Evolutionary conservation across 805 yeast species (phyloP), one percentile per base, ranked within the genome.

Genomic region (Wickerhamiella occidentalis): DNA sequence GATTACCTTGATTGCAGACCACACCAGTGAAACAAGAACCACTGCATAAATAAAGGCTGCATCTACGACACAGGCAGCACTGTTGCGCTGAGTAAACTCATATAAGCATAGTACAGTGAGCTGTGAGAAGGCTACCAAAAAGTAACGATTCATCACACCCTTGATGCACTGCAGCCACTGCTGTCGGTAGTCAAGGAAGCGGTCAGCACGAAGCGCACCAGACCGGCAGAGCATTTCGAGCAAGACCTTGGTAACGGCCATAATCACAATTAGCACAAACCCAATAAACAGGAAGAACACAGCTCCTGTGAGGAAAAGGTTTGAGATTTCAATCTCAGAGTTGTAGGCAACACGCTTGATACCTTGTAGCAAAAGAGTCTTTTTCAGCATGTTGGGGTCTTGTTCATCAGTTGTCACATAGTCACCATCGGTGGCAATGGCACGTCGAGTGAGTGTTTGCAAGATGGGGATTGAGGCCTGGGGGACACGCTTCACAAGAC

Each of bases 281-380:
- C 80, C 65, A 78, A 82, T 57, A 65, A 92, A 82, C 15, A 92
- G 65, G 62, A 87, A 83, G 64, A 88, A 85, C 8, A 82, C 81
- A 38, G 86, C 77, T 49, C 88, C 85, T 0, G 98, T 92, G 68
- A 88, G 71, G 65, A 87, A 92, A 51, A 92, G 65, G 61, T 78
- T 80, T 21, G 96, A 81, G 56, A 90, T 74, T 67, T 92, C 98
- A 56, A 92, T 88, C 18, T 76, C 76, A 9, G 95, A 85, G 57
- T 81, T 67, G 63, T 71, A 92, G 0, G 96, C 80, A 6, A 90
- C 96, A 68, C 98, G 80, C 65, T 86, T 85, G 53, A 92, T 81
- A 56, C 98, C 98, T 62, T 95, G 77, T 48, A 92, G 68, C 35
- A 90, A 80, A 58, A 92, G 71, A 40, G 86, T 85, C 59, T 81